These are phyloP conservation scores for Waitea zeae DNA, from an alignment of 1,284 basidiomycete species.

Conservation along the genomic window DNA sequence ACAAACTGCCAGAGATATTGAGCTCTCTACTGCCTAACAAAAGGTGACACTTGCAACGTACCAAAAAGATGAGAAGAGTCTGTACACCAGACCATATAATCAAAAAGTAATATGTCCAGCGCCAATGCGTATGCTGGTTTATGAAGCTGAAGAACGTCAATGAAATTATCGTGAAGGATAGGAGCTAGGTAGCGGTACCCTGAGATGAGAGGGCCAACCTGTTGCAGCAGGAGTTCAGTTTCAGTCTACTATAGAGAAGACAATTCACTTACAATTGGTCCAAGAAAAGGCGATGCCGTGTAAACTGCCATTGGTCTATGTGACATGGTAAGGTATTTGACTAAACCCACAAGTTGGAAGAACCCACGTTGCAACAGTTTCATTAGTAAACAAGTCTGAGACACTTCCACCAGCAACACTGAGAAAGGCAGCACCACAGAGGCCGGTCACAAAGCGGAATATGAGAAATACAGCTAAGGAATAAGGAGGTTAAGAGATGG, in stretches of 20 bases:
- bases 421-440: slow-evolving; percentile 58
- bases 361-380: slow-evolving; percentile 45
- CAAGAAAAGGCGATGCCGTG: slow-evolving; percentile 54
- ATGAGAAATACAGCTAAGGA: slow-evolving; percentile 22
- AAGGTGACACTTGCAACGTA: slow-evolving; percentile 16
- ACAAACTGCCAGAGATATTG: slow-evolving; percentile 32
- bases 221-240: not conserved
- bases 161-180: not conserved
- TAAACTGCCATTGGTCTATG: slow-evolving; percentile 67
- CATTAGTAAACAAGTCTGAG: slow-evolving; percentile 54
- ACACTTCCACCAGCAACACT: slow-evolving; percentile 70
- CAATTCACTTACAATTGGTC: slow-evolving; percentile 52
- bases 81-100: slow-evolving; percentile 43
- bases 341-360: not conserved
- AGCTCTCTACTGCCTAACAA: too few species aligned
- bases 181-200: not conserved
- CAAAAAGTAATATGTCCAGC: slow-evolving; percentile 63
- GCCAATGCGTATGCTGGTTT: slow-evolving; percentile 45
- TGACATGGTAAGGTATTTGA: not conserved
- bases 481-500: slow-evolving; percentile 5
- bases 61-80: slow-evolving; percentile 25
- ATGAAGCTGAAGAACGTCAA: slow-evolving; percentile 9
- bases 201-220: slow-evolving; percentile 1
- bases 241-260: slow-evolving; percentile 41
- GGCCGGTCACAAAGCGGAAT: slow-evolving; percentile 26